Evolutionary conservation across 805 yeast genomes (phyloP).

Genomic region (Saccharomycopsis sp.): DNA sequence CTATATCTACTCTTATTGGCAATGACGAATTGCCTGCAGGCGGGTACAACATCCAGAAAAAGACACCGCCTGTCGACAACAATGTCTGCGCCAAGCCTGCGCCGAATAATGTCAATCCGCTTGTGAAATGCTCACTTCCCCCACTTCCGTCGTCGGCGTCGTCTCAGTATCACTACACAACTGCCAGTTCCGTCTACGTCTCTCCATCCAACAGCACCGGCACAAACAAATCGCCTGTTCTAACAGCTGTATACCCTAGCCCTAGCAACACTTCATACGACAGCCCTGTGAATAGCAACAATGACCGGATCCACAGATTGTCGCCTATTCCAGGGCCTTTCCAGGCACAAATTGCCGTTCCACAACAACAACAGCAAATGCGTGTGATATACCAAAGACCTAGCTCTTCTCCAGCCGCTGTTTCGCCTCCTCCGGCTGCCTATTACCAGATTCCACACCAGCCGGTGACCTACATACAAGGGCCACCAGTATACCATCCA

Average conservation of each 20-base stretch:
- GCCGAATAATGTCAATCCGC: not conserved
- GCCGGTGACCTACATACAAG: not conserved
- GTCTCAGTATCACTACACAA: not conserved
- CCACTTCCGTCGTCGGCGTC: not conserved
- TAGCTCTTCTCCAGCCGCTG: not conserved
- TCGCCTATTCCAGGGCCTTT: not conserved
- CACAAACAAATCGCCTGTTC: not conserved
- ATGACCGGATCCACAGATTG: not conserved
- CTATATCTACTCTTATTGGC: conserved; percentile 12
- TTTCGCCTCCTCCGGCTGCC: too few relatives aligned
- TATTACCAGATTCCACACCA: not conserved
- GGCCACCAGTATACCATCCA: not conserved
- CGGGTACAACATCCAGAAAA: not conserved
- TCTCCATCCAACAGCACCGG: not conserved
- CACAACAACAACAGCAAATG: not conserved
- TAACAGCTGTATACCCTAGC: not conserved
- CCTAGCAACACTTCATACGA: not conserved
- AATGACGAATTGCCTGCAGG: conserved; percentile 1
- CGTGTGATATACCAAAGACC: not conserved
- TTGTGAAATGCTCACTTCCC: not conserved
- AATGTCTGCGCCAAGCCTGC: not conserved
- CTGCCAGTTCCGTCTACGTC: not conserved
- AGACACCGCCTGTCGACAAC: not conserved
- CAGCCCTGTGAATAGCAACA: not conserved
- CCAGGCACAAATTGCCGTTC: not conserved